phyloP scores from a whole-genome alignment of 1,284 basidiomycete genomes.

The Cutaneotrichosporon mucoides region DNA sequence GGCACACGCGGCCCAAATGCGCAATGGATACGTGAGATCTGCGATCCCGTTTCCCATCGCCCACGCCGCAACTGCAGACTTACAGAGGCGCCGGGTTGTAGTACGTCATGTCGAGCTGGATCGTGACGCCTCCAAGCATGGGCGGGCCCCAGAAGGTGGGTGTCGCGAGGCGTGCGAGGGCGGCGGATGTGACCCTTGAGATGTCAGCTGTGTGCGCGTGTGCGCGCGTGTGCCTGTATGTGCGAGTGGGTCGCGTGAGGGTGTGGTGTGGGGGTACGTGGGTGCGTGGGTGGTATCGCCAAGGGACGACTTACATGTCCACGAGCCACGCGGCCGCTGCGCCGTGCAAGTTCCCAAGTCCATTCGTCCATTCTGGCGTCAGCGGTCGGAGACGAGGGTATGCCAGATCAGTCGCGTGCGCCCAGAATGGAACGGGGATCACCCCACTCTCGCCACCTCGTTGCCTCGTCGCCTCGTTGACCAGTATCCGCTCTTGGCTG shows the following conservation, averaged over 20 bases:
- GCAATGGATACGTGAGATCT: no score
- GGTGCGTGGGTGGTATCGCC: background rate
- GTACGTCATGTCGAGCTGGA: slow-evolving; percentile 35
- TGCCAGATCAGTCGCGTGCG: no score
- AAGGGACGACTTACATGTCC: slow-evolving; percentile 19
- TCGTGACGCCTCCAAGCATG: slow-evolving; percentile 33
- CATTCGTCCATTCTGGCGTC: slow-evolving; percentile 34
- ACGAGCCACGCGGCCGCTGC: slow-evolving; percentile 39
- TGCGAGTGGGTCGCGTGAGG: no score
- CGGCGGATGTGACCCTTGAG: slow-evolving; percentile 1
- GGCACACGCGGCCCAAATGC: background rate
- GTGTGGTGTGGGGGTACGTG: no score
- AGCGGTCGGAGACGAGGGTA: background rate
- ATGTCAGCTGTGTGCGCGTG: no score
- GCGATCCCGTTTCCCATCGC: no score
- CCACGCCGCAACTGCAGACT: background rate
- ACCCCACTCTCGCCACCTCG: no score
- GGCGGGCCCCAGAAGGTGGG: slow-evolving; percentile 41
- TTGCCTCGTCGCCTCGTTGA: no score
- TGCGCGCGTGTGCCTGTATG: no score
- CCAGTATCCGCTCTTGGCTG: background rate
- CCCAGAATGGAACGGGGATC: no score
- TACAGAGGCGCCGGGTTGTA: slow-evolving; percentile 23
- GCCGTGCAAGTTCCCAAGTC: slow-evolving; percentile 33
- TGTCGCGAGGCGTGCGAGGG: slow-evolving; percentile 20